Evolutionary conservation across 1,284 basidiomycete species (phyloP).

Genomic region (Cutaneotrichosporon cyanovorans): DNA sequence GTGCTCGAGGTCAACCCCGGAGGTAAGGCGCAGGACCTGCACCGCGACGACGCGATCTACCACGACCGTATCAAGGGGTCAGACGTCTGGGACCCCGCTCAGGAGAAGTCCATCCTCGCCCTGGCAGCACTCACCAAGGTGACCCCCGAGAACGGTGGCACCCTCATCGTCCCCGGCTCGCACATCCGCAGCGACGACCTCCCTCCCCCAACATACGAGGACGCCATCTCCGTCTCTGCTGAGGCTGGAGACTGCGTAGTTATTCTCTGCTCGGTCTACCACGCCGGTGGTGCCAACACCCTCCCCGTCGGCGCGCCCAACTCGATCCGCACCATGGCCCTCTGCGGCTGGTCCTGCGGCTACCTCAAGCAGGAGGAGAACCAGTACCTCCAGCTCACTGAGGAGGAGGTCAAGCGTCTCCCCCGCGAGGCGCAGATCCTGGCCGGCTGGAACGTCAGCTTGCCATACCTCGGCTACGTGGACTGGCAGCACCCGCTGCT

Average conservation of each 20-base stretch:
- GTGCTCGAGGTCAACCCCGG: slow-evolving; percentile 15
- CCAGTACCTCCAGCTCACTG: slow-evolving; percentile 18
- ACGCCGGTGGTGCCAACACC: slow-evolving; percentile 14
- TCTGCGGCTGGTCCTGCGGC: slow-evolving; percentile 13
- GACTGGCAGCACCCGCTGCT: slow-evolving; percentile 16
- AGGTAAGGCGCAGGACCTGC: slow-evolving; percentile 16
- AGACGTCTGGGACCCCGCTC: slow-evolving; percentile 11
- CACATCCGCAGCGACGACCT: slow-evolving; percentile 18
- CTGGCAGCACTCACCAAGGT: slow-evolving; percentile 10
- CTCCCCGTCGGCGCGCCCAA: slow-evolving; percentile 10
- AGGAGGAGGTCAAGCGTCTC: slow-evolving; percentile 13
- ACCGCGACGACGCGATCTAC: slow-evolving; percentile 19
- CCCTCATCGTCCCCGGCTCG: slow-evolving; percentile 16
- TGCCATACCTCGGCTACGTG: slow-evolving; percentile 18
- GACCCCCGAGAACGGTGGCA: slow-evolving; percentile 18
- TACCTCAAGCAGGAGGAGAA: slow-evolving; percentile 20
- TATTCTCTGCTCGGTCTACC: slow-evolving; percentile 17
- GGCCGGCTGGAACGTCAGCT: slow-evolving; percentile 14
- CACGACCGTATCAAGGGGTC: slow-evolving; percentile 15
- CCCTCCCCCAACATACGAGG: slow-evolving; percentile 15
- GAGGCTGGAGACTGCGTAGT: slow-evolving; percentile 18
- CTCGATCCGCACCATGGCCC: slow-evolving; percentile 12
- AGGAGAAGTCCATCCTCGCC: slow-evolving; percentile 15
- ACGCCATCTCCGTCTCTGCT: slow-evolving; percentile 10
- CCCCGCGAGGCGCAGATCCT: slow-evolving; percentile 14